A percentile compares a stretch with the other conserved stretches of the same genome.
These are phyloP conservation scores for Sphagnum fallax DNA, from an alignment of 228 moss, liverwort and hornwort genomes.

Conservation along the genomic window DNA sequence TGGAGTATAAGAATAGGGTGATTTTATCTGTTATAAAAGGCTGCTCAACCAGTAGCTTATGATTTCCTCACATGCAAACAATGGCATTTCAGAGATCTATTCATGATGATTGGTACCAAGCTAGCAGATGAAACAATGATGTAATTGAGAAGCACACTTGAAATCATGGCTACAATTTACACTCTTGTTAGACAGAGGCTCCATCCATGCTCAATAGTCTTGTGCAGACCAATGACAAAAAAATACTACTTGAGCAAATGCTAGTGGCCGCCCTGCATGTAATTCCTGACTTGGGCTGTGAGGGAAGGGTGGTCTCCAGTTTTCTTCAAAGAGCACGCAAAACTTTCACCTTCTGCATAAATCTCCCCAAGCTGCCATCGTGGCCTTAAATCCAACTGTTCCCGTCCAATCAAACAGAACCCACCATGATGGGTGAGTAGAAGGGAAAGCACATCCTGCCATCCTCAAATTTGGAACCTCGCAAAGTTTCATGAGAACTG, in stretches of 20 bases:
- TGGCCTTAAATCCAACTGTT: slow-evolving; percentile 82
- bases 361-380: slow-evolving; percentile 97
- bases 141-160: no score
- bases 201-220: no score
- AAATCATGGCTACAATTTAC: no score
- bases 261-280: slow-evolving; percentile 32
- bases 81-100: no score
- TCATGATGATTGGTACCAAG: no score
- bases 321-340: slow-evolving; percentile 66
- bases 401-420: slow-evolving; percentile 1
- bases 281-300: slow-evolving; percentile 67
- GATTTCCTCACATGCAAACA: no score
- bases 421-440: neutral
- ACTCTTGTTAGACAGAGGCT: no score
- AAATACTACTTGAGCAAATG: neutral
- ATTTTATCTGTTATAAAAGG: no score
- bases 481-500: neutral
- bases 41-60: no score
- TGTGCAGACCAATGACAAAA: no score
- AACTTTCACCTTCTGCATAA: slow-evolving; percentile 45
- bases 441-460: neutral
- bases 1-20: no score
- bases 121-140: no score
- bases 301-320: slow-evolving; percentile 71
- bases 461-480: neutral